A percentile compares a stretch with the other conserved stretches of the same genome.
Conservation (phyloP, 1,139 yeast genomes). For the Candida sanyaensis region DNA sequence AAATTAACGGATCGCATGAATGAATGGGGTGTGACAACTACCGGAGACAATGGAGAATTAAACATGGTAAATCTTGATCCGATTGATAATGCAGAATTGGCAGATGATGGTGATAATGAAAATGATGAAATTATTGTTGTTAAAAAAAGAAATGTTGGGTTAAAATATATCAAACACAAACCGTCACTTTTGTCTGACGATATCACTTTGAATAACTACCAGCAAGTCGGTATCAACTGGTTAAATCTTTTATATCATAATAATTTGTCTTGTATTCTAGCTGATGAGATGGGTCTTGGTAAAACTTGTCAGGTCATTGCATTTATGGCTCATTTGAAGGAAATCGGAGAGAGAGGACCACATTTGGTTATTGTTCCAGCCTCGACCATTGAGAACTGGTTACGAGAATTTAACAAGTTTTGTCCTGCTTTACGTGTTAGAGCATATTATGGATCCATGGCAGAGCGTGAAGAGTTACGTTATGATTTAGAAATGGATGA, state of each 20-base stretch:
- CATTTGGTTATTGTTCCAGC: conserved; percentile 94
- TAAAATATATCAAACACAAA: conserved; percentile 63
- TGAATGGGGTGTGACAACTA: conserved; percentile 81
- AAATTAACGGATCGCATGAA: conserved; percentile 71
- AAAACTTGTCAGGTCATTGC: conserved; percentile 96
- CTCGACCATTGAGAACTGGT: conserved; percentile 96
- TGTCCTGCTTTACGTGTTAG: conserved; percentile 81
- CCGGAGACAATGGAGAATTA: conserved; percentile 66
- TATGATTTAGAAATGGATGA: conserved; percentile 58
- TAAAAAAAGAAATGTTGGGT: conserved; percentile 23
- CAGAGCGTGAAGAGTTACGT: conserved; percentile 83
- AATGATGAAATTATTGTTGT: conserved; percentile 34
- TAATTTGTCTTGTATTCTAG: conserved; percentile 85
- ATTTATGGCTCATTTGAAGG: conserved; percentile 83
- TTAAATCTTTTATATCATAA: conserved; percentile 74
- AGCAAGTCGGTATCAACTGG: conserved; percentile 97
- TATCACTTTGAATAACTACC: conserved; percentile 78
- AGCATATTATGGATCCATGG: conserved; percentile 89
- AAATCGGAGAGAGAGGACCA: conserved; percentile 91
- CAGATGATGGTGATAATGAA: conserved; percentile 29
- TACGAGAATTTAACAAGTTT: conserved; percentile 88
- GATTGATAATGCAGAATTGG: conserved; percentile 32
- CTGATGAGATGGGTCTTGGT: conserved; percentile 98
- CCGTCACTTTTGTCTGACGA: conserved; percentile 68
- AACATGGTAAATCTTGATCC: conserved; percentile 49